phyloP scores from a whole-genome alignment of 2,329 filamentous ascomycete species.

The Arthroderma uncinatum region DNA sequence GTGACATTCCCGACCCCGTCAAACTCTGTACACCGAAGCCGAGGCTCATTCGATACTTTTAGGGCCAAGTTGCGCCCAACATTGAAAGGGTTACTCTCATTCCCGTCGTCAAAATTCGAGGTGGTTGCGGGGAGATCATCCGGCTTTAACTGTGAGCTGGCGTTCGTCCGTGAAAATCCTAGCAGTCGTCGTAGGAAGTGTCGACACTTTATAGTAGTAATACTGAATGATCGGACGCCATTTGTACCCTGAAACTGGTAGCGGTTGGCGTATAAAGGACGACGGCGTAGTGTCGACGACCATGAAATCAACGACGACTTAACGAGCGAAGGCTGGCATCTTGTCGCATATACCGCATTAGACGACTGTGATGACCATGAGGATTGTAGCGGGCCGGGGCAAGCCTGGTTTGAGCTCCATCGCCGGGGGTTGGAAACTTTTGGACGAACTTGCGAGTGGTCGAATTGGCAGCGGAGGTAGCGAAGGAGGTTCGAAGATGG shows the following conservation, averaged over 20 bases:
- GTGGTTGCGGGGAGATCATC: conserved; percentile 47
- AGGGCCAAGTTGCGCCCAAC: conserved; percentile 58
- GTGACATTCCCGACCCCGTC: conserved; percentile 87
- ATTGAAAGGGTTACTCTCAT: conserved; percentile 53
- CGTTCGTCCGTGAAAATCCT: conserved; percentile 26
- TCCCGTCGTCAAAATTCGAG: conserved; percentile 48
- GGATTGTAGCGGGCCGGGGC: neutral
- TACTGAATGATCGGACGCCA: conserved; percentile 17
- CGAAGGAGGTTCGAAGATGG: conserved; percentile 52
- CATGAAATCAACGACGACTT: neutral
- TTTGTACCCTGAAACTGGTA: neutral
- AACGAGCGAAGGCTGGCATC: neutral
- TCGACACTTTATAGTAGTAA: conserved; percentile 22
- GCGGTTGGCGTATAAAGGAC: neutral
- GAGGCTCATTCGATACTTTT: conserved; percentile 72
- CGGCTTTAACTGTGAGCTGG: conserved; percentile 37
- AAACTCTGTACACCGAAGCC: conserved; percentile 86
- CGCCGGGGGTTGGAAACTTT: neutral
- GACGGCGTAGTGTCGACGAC: neutral
- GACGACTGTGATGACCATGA: neutral
- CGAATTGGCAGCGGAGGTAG: conserved; percentile 61
- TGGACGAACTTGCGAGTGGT: conserved; percentile 38
- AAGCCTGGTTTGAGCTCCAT: neutral
- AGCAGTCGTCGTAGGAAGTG: conserved; percentile 30
- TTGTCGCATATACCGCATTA: neutral